Evolutionary conservation across 2,329 filamentous ascomycete species (phyloP).

Genomic region (Pseudofabraea citricarpa): DNA sequence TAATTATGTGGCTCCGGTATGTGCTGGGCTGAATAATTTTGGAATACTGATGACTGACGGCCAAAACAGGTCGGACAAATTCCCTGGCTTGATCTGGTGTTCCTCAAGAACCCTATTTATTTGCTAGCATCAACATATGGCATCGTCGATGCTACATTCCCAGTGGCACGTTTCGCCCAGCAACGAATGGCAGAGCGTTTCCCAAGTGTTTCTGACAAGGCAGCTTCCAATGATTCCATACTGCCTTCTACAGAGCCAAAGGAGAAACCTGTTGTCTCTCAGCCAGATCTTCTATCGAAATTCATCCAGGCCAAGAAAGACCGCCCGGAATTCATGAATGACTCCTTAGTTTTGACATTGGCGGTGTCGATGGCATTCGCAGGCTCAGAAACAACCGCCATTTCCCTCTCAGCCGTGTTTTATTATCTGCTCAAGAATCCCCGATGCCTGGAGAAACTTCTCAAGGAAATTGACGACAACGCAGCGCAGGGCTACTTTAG

Average conservation of each 20-base stretch:
- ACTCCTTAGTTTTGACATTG: conserved; percentile 64
- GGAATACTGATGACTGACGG: conserved; percentile 4
- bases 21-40: conserved; percentile 16
- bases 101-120: conserved; percentile 71
- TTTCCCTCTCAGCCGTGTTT: conserved; percentile 65
- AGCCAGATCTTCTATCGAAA: conserved; percentile 63
- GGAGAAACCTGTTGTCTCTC: conserved; percentile 20
- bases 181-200: conserved; percentile 63
- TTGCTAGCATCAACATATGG: conserved; percentile 64
- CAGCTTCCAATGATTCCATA: conserved; percentile 3
- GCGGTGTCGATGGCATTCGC: conserved; percentile 70
- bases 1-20: conserved; percentile 65
- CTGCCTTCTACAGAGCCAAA: conserved; percentile 14
- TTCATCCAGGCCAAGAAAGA: conserved; percentile 65
- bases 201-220: conserved; percentile 14
- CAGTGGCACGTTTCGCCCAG: conserved; percentile 67
- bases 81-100: conserved; percentile 62
- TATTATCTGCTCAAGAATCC: conserved; percentile 69
- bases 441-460: conserved; percentile 46
- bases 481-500: conserved; percentile 45
- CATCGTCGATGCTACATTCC: conserved; percentile 63
- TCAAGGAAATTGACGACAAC: conserved; percentile 58
- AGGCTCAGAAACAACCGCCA: conserved; percentile 76
- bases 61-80: conserved; percentile 67
- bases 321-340: conserved; percentile 67